Base-by-base conservation (phyloP, 345 rosid species). In the Melaleuca quinquenervia region DNA sequence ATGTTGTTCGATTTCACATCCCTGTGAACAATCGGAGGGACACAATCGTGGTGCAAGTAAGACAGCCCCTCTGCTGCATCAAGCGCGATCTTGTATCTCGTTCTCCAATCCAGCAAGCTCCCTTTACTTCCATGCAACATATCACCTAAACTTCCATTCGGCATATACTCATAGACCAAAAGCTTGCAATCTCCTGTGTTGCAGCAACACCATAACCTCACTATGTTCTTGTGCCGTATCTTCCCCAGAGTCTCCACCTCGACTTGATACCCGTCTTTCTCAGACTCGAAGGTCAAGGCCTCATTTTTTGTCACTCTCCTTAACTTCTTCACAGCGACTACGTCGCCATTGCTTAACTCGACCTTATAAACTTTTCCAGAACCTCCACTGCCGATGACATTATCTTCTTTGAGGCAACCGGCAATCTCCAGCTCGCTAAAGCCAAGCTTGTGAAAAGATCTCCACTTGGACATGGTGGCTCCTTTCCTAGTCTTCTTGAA, bases 1-100 rank as follows among this genome's bases (percentile, higher is more conserved):
- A 97, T 94, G 84, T 97, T 95, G 92, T 94, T 96, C 1, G 98
- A 96, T 87, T 97, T 97, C 85, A 97, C 96, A 52, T 97, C 98
- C 3, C 98, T 96, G 82, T 97, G 99, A 76, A 97, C 96, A 1
- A 97, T 96, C 5, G 99, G 94, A 86, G 99, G 98, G 85, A 92
- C 96, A 52, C 96, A 95, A 83, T 97, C 99, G 49, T 96, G 98
- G 88, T 97, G 99, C 92, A 97, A 89, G 85, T 97, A 97, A 16
- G 96, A 96, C 27, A 97, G 86, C 10, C 98, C 99, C 74, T 97
- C 98, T 0, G 98, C 99, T 0, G 98, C 94, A 58, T 95, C 97
- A n/a, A 96, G 86, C 75, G 96, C 97, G 58, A 95, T 95, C 92
- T 87, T 93, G 52, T 90, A 92, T 91, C 99, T 88, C 13, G 90